Evolutionary conservation across 345 rosid genomes (phyloP), one percentile per base, ranked within the genome.

Genomic region (Linum usitatissimum): DNA sequence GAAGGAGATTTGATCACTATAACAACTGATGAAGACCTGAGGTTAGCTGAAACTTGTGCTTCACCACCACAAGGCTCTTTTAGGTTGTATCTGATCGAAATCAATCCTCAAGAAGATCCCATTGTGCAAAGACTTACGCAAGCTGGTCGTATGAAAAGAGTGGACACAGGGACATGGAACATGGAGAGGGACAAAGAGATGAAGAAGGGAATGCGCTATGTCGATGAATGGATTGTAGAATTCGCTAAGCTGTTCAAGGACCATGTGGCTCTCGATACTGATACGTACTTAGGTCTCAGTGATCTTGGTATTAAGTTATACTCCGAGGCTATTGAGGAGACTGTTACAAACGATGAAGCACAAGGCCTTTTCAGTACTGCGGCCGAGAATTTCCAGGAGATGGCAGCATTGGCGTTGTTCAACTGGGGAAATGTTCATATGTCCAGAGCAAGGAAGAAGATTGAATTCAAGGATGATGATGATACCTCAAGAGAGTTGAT

Each of bases 1-100:
- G 98, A 92, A 80, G 95, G 97, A 66, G 97, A 92, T 76, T 74
- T 92, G 65, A 78, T 89, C 68, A 89, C 98, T 59, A 76, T 92
- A 64, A 87, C 94, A 28, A 75, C 80, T 36, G 86, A 89, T 71
- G 95, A 89, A 73, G 97, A 92, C 66, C 75, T 92, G 60, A 81
- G 83, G 71, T 79, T 76, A 84, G 84, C 90, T 67, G 94, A 87
- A 77, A 75, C 80, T 56, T 72, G 80, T 38, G 69, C 73, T 68
- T 9, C 59, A 82, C 71, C 63, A 70, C 86, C 61, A 78, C 15
- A 56, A 60, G 79, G 73, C 56, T 76, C 86, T 64, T 10, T 78
- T 69, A 84, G 83, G 75, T 78, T 87, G 57, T 80, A 84, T 68
- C 48, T 93, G 5, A 86, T 86, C 54, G 84, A 83, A 71, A 91